Conservation (phyloP, 2,329 filamentous ascomycete genomes). For the Claviceps arundinis region DNA sequence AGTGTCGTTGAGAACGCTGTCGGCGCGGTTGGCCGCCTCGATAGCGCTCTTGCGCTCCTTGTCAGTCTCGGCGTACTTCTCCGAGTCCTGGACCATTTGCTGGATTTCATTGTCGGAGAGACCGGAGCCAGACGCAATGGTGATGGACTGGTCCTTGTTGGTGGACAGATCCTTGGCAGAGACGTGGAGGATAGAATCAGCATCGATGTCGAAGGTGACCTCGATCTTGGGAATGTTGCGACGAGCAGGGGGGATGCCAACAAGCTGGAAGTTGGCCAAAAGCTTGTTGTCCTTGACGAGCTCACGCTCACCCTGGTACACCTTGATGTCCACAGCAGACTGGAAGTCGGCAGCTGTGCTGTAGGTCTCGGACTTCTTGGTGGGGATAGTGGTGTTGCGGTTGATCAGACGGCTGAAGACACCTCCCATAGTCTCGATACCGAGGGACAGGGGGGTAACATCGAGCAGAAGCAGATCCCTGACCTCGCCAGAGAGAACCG, state of each 20-base stretch:
- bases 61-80: slow-evolving; percentile 88
- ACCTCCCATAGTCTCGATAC: slow-evolving; percentile 96
- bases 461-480: slow-evolving; percentile 92
- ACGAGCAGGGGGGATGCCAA: slow-evolving; percentile 90
- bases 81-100: slow-evolving; percentile 94
- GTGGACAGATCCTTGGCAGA: slow-evolving; percentile 98
- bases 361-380: slow-evolving; percentile 98
- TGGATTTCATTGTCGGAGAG: slow-evolving; percentile 90
- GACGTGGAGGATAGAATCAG: slow-evolving; percentile 94
- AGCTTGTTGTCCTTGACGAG: slow-evolving; percentile 98
- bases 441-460: slow-evolving; percentile 88
- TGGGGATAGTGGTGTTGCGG: slow-evolving; percentile 97
- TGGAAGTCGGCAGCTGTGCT: slow-evolving; percentile 97
- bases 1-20: slow-evolving; percentile 92
- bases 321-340: slow-evolving; percentile 98
- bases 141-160: slow-evolving; percentile 99
- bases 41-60: slow-evolving; percentile 95
- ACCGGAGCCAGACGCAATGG: slow-evolving; percentile 94
- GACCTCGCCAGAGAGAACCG: slow-evolving; percentile 89
- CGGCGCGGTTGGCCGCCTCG: slow-evolving; percentile 92
- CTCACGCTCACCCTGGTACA: slow-evolving; percentile 99
- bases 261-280: slow-evolving; percentile 97
- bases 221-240: slow-evolving; percentile 93
- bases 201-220: slow-evolving; percentile 98
- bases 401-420: slow-evolving; percentile 97